Conservation (phyloP, 75 land plant species). For the Azolla pinnata region DNA sequence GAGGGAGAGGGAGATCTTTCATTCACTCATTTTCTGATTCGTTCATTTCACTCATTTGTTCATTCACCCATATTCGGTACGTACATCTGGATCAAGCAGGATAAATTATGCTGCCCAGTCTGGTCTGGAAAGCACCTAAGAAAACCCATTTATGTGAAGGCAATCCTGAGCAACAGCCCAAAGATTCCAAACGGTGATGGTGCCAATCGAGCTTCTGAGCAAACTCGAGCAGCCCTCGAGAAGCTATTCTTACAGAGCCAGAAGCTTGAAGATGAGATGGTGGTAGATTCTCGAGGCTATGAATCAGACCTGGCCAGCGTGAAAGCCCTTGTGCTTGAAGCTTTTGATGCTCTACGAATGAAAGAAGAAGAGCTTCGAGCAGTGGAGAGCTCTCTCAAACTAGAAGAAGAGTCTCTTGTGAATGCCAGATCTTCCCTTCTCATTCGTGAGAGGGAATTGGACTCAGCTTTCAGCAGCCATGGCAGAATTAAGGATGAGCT, state of each 20-base stretch:
- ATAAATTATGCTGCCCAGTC: neutral
- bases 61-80: too few species aligned
- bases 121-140: neutral
- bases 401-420: conserved; percentile 40
- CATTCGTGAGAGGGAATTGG: conserved; percentile 40
- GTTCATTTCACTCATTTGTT: too few species aligned
- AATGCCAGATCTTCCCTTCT: conserved; percentile 44
- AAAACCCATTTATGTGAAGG: neutral
- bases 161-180: neutral
- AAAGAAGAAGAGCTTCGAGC: conserved; percentile 69
- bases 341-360: conserved; percentile 47
- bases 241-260: conserved; percentile 54
- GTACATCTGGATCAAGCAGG: neutral
- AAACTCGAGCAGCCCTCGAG: conserved; percentile 59
- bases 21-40: too few species aligned
- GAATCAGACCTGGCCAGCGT: conserved; percentile 39
- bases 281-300: conserved; percentile 14
- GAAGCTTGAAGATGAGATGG: conserved; percentile 43
- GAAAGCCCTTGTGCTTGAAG: conserved; percentile 56
- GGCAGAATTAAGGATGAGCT: conserved; percentile 44
- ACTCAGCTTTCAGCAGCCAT: conserved; percentile 27
- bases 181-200: conserved; percentile 9
- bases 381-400: conserved; percentile 43
- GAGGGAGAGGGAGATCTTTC: neutral
- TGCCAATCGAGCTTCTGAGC: conserved; percentile 31